These are phyloP conservation scores for Torrubiellomyces zombiae DNA, from an alignment of 2,329 filamentous ascomycete genomes.

Conservation along the genomic window DNA sequence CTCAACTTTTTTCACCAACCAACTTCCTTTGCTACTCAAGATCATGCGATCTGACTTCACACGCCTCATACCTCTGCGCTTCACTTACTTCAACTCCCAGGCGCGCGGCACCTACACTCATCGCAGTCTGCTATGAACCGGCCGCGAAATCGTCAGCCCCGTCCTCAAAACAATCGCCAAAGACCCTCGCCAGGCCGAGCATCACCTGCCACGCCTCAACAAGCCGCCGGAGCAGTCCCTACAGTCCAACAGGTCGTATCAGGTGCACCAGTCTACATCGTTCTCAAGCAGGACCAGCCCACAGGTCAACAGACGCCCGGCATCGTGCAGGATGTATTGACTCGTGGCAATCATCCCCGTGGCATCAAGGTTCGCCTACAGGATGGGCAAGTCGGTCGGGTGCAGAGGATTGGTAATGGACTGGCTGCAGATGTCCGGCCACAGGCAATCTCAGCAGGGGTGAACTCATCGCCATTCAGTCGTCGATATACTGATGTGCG, in stretches of 20 bases:
- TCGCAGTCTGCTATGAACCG: conserved; percentile 21
- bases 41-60: too few species aligned
- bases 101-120: conserved; percentile 14
- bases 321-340: conserved; percentile 49
- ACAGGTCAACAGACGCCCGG: conserved; percentile 57
- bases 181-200: conserved; percentile 5
- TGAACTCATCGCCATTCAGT: conserved; percentile 11
- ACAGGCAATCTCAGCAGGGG: conserved; percentile 1
- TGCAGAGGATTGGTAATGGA: conserved; percentile 40
- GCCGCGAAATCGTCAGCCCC: conserved; percentile 16
- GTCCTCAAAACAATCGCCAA: conserved; percentile 4
- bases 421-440: conserved; percentile 1
- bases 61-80: too few species aligned
- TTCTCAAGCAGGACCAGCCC: conserved; percentile 60
- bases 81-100: too few species aligned
- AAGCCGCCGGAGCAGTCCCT: conserved; percentile 25
- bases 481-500: conserved; percentile 18
- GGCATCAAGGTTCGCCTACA: conserved; percentile 63
- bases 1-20: too few species aligned
- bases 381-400: conserved; percentile 57
- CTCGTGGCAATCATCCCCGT: conserved; percentile 55
- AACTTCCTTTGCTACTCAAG: too few species aligned
- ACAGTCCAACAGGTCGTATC: conserved; percentile 34
- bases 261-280: conserved; percentile 51
- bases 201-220: conserved; percentile 16